These are phyloP conservation scores for Volvox carteri DNA, from an alignment of 163 green algal genomes.

Conservation along the genomic window DNA sequence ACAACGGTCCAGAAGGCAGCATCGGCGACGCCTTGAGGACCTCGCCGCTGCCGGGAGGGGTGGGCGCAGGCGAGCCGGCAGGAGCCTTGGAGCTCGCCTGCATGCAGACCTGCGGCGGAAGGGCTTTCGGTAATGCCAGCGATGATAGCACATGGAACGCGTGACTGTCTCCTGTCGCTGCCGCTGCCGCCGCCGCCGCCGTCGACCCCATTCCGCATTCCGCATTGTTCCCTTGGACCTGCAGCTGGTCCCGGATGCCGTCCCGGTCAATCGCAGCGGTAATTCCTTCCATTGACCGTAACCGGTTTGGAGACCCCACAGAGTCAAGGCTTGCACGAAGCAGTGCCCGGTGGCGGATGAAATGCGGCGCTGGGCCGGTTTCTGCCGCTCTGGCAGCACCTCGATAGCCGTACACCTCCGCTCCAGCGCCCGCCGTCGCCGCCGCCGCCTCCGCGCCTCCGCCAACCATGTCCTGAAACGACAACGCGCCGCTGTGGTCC, in stretches of 20 bases:
- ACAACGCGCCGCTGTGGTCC: neutral
- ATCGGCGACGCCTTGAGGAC: neutral
- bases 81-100: neutral
- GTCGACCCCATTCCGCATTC: too few relatives aligned
- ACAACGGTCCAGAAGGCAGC: neutral
- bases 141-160: neutral
- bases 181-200: neutral
- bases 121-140: neutral
- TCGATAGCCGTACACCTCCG: neutral
- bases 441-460: neutral
- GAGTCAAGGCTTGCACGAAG: slow-evolving; percentile 11
- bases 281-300: neutral
- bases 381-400: neutral
- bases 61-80: neutral
- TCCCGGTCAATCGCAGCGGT: neutral
- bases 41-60: neutral
- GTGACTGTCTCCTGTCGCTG: neutral
- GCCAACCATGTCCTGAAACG: neutral
- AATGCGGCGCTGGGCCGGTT: neutral
- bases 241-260: too few relatives aligned
- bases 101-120: neutral
- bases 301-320: neutral
- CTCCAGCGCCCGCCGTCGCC: neutral
- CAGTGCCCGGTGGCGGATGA: neutral
- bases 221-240: too few relatives aligned